These are phyloP conservation scores for Cinchona pubescens DNA, from an alignment of 257 asterid species.

Conservation along the genomic window DNA sequence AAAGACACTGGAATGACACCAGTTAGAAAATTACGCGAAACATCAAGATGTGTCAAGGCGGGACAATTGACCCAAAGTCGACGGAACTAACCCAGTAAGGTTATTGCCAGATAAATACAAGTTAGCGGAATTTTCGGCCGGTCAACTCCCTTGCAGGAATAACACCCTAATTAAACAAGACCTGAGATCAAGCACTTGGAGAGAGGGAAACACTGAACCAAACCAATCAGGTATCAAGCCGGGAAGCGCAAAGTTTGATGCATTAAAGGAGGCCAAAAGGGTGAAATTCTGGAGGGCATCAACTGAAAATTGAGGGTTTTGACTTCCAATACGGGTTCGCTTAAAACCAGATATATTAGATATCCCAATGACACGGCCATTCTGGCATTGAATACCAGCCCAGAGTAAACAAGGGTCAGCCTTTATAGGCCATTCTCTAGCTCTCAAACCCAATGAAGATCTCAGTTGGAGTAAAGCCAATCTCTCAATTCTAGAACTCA, in stretches of 20 bases:
- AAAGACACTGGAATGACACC: constrained; percentile 49
- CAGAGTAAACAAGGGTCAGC: constrained; percentile 72
- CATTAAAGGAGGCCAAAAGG: constrained; percentile 58
- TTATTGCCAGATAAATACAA: constrained; percentile 59
- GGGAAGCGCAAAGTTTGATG: constrained; percentile 65
- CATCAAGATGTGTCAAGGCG: constrained; percentile 61
- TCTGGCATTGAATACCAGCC: constrained; percentile 66
- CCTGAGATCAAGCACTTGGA: constrained; percentile 87
- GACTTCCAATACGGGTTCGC: constrained; percentile 68
- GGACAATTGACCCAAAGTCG: constrained; percentile 57
- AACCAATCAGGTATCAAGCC: constrained; percentile 81
- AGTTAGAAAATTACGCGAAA: constrained; percentile 60
- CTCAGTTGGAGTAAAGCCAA: constrained; percentile 74
- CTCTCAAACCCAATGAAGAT: constrained; percentile 90
- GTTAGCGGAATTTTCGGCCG: constrained; percentile 53
- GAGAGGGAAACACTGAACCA: constrained; percentile 49
- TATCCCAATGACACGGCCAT: constrained; percentile 66
- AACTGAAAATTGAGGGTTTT: constrained; percentile 72
- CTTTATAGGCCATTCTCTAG: constrained; percentile 81
- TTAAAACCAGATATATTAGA: constrained; percentile 77
- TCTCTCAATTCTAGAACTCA: constrained; percentile 50
- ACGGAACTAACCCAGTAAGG: constrained; percentile 62
- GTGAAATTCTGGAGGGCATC: constrained; percentile 76
- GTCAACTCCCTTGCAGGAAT: constrained; percentile 76
- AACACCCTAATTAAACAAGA: constrained; percentile 57